Evolutionary conservation across 768 basidiomycete species (phyloP), one percentile per base, ranked within the genome.

Genomic region (Russula abietina): DNA sequence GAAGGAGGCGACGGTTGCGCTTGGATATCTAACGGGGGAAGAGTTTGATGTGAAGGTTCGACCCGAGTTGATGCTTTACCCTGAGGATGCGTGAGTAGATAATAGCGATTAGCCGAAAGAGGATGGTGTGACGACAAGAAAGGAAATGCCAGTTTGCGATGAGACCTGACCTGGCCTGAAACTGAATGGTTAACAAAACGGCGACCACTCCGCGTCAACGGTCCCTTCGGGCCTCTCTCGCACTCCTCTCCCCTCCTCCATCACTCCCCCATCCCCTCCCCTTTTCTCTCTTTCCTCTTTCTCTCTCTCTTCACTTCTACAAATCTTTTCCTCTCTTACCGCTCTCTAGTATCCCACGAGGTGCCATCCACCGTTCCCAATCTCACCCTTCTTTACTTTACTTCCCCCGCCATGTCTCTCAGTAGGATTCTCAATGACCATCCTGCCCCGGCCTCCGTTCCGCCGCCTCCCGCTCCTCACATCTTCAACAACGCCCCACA

Each of bases 41-140:
- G 93, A 95, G 74, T 99, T 98, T 75, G 95, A 98, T 75, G 80
- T 83, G 73, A 93, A 93, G 78, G 97, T 94, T 64, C 84, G 90
- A 61, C 92, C 91, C 43, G 93, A 96, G 76, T 72, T 93, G 74
- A 96, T 96, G 93, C 71, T 96, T 63, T 76, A 86, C 66, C 92
- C 92, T 2, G 82, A 83, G 36, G 11, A 12, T 4, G 36, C 11
- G 3, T 36, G 12, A 5, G 48, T 80, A 33, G 67, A 70, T n/a
- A 19, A 45, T 17, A 30, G 50, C 10, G 30, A 36, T 16, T 59
- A 52, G 10, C 59, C 59, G 50, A 56, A 54, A 61, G 55, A 56
- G 61, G 39, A 24, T 41, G 8, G 46, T 52, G 54, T 17, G 55
- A 49, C 32, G 38, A 53, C 64, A n/a, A 58, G 51, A 61, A 67